A percentile compares a stretch with the other conserved stretches of the same genome.
phyloP scores from a whole-genome alignment of 768 basidiomycete genomes.

The Collybiopsis luxurians region DNA sequence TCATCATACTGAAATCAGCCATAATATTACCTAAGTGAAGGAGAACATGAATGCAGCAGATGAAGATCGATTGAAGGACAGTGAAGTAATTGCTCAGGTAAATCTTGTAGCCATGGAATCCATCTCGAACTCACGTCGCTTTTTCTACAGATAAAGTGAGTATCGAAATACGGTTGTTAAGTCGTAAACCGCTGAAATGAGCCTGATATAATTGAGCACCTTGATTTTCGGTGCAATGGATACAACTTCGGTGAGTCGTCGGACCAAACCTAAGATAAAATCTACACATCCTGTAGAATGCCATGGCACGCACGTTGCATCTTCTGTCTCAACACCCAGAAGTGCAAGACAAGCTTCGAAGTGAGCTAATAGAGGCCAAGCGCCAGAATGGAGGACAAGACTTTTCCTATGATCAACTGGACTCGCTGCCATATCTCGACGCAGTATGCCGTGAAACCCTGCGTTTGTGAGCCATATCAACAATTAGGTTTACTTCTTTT shows the following conservation, averaged over 20 bases:
- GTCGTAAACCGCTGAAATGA: background rate
- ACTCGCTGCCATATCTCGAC: conserved; percentile 33
- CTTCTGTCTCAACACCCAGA: conserved; percentile 31
- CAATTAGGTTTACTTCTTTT: background rate
- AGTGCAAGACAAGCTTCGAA: conserved; percentile 33
- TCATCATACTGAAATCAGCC: background rate
- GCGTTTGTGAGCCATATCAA: conserved; percentile 24
- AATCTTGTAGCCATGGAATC: too few species aligned
- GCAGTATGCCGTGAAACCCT: conserved; percentile 39
- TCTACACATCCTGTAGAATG: background rate
- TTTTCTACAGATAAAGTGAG: background rate
- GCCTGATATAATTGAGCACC: conserved; percentile 19
- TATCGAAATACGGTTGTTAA: conserved; percentile 3
- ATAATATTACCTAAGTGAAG: conserved; percentile 5
- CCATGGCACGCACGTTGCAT: conserved; percentile 29
- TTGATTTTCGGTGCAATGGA: conserved; percentile 40
- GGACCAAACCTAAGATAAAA: background rate
- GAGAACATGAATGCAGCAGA: conserved; percentile 33
- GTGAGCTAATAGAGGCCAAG: conserved; percentile 29
- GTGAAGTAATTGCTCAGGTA: conserved; percentile 34
- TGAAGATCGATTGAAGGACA: conserved; percentile 27
- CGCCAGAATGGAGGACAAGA: conserved; percentile 11
- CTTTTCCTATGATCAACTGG: conserved; percentile 34
- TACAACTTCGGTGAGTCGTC: conserved; percentile 29
- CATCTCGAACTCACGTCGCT: background rate